Evolutionary conservation across 1,284 basidiomycete species (phyloP).

Genomic region (Sporisorium reilianum): DNA sequence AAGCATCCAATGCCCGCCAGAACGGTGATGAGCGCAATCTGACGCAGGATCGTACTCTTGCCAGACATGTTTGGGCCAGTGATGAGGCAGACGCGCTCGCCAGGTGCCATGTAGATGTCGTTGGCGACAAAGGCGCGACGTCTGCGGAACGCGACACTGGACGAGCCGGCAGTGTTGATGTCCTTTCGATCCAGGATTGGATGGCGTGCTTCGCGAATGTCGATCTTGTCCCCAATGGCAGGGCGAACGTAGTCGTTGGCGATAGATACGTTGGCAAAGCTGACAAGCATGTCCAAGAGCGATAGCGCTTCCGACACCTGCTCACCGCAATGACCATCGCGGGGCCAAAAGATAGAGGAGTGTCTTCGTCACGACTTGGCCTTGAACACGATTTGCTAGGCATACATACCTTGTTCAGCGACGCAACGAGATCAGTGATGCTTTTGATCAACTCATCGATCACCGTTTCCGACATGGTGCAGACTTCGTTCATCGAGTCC

Average conservation of each 20-base stretch:
- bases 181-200: constrained; percentile 79
- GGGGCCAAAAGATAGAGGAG: not conserved
- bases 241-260: constrained; percentile 52
- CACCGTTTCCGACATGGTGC: constrained; percentile 78
- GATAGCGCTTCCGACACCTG: constrained; percentile 60
- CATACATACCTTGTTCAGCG: constrained; percentile 51
- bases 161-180: constrained; percentile 71
- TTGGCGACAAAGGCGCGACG: constrained; percentile 34
- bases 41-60: constrained; percentile 91
- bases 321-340: not conserved
- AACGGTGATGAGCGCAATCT: constrained; percentile 83
- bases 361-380: not conserved
- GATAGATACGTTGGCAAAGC: constrained; percentile 41
- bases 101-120: constrained; percentile 44
- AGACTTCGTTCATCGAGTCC: constrained; percentile 83
- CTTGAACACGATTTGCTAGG: not conserved
- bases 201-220: constrained; percentile 67
- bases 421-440: constrained; percentile 36
- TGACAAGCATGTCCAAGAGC: constrained; percentile 55
- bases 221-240: constrained; percentile 55
- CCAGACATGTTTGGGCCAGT: constrained; percentile 76
- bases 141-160: constrained; percentile 18
- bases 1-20: constrained; percentile 87
- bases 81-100: constrained; percentile 28
- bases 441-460: constrained; percentile 48